Percentiles rank a stretch among this genome's conserved stretches.
Conservation (phyloP, 2,329 filamentous ascomycete genomes). For the Fusarium drepaniforme region DNA sequence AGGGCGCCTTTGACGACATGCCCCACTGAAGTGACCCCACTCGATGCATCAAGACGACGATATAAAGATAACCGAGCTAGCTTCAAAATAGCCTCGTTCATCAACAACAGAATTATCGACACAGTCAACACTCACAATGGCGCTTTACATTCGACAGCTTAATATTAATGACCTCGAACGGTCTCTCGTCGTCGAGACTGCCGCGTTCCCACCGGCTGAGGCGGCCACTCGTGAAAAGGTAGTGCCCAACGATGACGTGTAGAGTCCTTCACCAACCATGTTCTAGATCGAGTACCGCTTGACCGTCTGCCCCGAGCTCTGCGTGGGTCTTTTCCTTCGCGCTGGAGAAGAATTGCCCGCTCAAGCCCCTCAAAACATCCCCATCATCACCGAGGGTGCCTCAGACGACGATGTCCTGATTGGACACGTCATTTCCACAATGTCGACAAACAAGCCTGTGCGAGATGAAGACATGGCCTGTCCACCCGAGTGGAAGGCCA, state of each 20-base stretch:
- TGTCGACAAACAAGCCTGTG: constrained; percentile 31
- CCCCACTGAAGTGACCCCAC: background rate
- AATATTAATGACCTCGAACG: constrained; percentile 40
- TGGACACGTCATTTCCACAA: constrained; percentile 46
- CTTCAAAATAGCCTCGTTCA: background rate
- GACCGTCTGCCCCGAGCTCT: constrained; percentile 43
- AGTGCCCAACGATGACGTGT: background rate
- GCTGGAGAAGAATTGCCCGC: constrained; percentile 6
- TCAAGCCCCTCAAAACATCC: constrained; percentile 17
- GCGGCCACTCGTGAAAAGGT: constrained; percentile 47
- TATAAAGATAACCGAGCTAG: background rate
- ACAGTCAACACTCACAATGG: constrained; percentile 23
- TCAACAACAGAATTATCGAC: background rate
- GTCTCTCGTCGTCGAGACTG: constrained; percentile 41
- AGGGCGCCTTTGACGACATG: background rate
- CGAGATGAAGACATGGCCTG: constrained; percentile 45
- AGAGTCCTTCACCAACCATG: background rate
- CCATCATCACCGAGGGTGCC: constrained; percentile 7
- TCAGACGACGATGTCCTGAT: constrained; percentile 34
- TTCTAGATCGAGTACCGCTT: constrained; percentile 46
- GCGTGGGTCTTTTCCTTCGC: constrained; percentile 41
- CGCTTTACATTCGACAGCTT: constrained; percentile 41
- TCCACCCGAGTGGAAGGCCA: constrained; percentile 41
- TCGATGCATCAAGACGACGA: background rate
- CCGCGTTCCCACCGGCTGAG: constrained; percentile 46